phyloP scores from a whole-genome alignment of 2,329 filamentous ascomycete species.

The Acrocalymma vagum region DNA sequence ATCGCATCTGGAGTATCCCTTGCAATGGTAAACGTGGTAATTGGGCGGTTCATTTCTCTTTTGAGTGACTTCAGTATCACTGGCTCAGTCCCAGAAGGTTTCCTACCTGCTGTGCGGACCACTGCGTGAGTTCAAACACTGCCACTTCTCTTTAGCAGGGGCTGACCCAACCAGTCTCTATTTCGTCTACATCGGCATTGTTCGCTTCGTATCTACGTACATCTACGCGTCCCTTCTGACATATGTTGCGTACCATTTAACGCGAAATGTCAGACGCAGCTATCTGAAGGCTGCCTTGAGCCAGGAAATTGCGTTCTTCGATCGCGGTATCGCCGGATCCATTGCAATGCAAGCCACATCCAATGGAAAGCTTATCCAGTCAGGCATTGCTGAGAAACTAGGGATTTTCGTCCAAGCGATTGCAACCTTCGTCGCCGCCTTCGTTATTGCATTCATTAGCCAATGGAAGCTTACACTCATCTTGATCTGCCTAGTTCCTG shows the following conservation, averaged over 20 bases:
- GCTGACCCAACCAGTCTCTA: constrained; percentile 21
- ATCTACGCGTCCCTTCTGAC: constrained; percentile 78
- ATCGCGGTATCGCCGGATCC: constrained; percentile 21
- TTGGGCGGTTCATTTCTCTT: constrained; percentile 17
- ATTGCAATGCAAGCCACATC: constrained; percentile 23
- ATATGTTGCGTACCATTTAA: constrained; percentile 51
- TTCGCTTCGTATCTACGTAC: constrained; percentile 67
- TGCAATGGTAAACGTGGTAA: constrained; percentile 18
- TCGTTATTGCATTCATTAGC: constrained; percentile 87
- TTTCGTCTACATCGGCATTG: constrained; percentile 32
- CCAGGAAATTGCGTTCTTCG: constrained; percentile 40
- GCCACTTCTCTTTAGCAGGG: constrained; percentile 3
- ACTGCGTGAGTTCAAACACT: too few relatives aligned
- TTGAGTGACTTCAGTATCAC: constrained; percentile 18
- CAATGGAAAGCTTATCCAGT: constrained; percentile 21
- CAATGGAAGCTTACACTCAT: constrained; percentile 94
- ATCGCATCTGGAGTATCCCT: constrained; percentile 17
- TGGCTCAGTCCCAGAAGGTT: constrained; percentile 6
- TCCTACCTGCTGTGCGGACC: too few relatives aligned
- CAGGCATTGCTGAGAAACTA: constrained; percentile 39
- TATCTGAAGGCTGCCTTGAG: constrained; percentile 59
- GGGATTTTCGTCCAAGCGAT: constrained; percentile 51
- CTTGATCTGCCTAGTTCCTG: constrained; percentile 56
- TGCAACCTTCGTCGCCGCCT: constrained; percentile 76
- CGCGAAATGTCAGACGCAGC: constrained; percentile 61